Base-by-base conservation (phyloP, 2,329 filamentous ascomycete species). In the Zymoseptoria crescenta region DNA sequence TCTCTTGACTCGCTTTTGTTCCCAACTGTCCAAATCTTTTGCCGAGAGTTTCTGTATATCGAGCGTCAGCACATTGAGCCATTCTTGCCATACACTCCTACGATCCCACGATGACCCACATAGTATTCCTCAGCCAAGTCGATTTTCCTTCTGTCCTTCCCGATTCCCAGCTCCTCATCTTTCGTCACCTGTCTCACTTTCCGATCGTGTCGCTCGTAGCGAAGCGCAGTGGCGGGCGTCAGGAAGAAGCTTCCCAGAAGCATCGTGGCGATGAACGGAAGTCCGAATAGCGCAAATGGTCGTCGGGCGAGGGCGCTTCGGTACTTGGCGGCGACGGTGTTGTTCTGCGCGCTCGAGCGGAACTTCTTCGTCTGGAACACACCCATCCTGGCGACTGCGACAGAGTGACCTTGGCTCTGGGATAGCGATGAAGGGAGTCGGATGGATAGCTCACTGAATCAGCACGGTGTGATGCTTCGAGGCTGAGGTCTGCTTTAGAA, bases 1-100 rank as follows among this genome's bases (percentile, higher is more conserved):
- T 72, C 94, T 81, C 77, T 96, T 86, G 9, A 97, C 91, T 56
- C 95, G 85, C 76, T 94, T 95, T 76, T 97, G 94, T 74, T 97
- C 93, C 94, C 94, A 99, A 71, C 91, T 83, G 70, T 99, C 93
- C 62, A 97, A 77, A 72, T 97, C 94, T 74, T 95, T 96, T 30
- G 89, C 89, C 67, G 90, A 88, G 48, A 89, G 79, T 76, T 86
- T 84, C 89, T 94, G 74, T 16, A 8, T 49, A 53, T 9, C 10
- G 10, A 45, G 54, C 24, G 49, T 67, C 55, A 65, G 62, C 59
- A 53, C 48, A 29, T 21, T 16, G n/a, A 8, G 35, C n/a, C 50
- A 7, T n/a, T 9, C 52, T 52, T 45, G 19, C 35, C n/a, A 35
- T 20, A 7, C 28, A 74, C 52, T n/a, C 55, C n/a, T 64, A 24